Percentiles rank a stretch among this genome's conserved stretches.
phyloP scores from a whole-genome alignment of 169 alveolate species.

The Blepharisma undulans region DNA sequence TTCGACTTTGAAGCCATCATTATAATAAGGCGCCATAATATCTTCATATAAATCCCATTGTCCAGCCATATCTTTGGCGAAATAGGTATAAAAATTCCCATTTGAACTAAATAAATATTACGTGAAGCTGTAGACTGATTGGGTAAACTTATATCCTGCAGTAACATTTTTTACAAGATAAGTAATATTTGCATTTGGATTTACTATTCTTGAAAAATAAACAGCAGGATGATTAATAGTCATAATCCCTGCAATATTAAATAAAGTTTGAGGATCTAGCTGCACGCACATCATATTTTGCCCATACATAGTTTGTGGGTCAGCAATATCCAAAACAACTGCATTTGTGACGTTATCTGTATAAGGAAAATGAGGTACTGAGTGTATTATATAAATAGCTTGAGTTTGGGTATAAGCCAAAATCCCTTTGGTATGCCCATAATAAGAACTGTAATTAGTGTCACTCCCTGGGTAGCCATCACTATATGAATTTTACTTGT shows the following conservation, averaged over 20 bases:
- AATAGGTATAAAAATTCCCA: background rate
- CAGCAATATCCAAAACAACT: background rate
- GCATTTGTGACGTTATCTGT: background rate
- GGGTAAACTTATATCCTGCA: background rate
- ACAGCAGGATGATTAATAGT: background rate
- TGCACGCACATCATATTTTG: conserved; percentile 9
- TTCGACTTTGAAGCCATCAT: background rate
- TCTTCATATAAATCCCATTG: background rate
- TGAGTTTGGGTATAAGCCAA: conserved; percentile 11
- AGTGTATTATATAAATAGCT: conserved; percentile 22
- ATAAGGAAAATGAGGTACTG: background rate
- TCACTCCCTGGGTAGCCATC: background rate
- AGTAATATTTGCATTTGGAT: conserved; percentile 17
- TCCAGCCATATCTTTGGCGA: background rate
- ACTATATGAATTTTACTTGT: background rate
- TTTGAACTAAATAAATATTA: background rate
- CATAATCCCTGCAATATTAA: conserved; percentile 34
- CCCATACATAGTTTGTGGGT: background rate
- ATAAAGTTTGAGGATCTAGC: background rate
- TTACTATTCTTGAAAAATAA: background rate
- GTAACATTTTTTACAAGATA: background rate
- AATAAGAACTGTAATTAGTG: background rate
- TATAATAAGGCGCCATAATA: background rate
- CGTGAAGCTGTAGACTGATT: background rate
- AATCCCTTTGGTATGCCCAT: conserved; percentile 27